Conservation (phyloP, 768 basidiomycete species). For the Lyophyllum atratum region DNA sequence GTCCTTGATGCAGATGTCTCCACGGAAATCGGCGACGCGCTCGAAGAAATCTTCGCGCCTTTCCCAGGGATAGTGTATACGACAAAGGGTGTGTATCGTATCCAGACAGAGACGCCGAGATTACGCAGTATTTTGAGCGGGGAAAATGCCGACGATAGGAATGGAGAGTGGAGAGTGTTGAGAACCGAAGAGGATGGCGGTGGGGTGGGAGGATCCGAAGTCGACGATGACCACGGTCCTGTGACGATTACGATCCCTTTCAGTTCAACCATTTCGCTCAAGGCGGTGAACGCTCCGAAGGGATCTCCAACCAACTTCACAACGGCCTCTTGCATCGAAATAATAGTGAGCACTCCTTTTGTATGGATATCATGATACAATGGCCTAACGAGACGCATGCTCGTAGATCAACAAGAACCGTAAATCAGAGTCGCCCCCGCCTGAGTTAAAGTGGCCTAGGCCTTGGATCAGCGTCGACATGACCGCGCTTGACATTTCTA, state of each 20-base stretch:
- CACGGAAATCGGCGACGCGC: background rate
- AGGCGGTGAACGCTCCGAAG: background rate
- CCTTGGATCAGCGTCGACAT: background rate
- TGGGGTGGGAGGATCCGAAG: background rate
- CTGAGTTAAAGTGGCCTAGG: background rate
- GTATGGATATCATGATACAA: background rate
- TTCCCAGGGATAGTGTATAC: background rate
- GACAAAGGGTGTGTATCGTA: background rate
- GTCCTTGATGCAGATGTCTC: background rate
- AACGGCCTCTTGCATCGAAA: background rate
- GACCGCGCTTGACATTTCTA: background rate
- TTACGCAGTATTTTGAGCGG: background rate
- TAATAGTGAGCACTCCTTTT: background rate
- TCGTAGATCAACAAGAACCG: background rate
- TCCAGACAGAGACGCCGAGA: background rate
- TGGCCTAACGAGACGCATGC: background rate
- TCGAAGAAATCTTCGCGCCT: background rate
- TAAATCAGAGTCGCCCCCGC: background rate
- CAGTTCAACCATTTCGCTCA: background rate
- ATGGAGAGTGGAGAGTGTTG: background rate
- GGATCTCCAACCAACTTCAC: background rate
- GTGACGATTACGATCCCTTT: background rate
- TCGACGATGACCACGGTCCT: background rate
- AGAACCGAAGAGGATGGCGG: background rate
- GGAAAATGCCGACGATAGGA: background rate